phyloP scores from a whole-genome alignment of 2,329 filamentous ascomycete species.

The Fusarium redolens region DNA sequence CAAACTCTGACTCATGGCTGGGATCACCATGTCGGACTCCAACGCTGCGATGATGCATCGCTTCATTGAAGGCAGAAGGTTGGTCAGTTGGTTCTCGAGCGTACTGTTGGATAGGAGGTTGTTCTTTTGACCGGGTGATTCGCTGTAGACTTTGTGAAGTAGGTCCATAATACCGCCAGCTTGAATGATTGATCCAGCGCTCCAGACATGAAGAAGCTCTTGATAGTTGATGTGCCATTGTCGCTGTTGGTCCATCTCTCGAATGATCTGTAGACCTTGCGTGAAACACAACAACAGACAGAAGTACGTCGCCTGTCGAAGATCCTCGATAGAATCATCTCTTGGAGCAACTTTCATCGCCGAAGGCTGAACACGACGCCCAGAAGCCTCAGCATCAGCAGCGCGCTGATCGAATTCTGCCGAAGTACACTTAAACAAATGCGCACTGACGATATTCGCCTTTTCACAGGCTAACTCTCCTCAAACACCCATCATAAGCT shows the following conservation, averaged over 20 bases:
- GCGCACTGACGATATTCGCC: constrained; percentile 2
- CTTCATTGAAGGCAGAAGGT: not conserved
- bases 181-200: not conserved
- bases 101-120: not conserved
- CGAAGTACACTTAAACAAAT: not conserved
- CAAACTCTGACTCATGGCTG: not conserved
- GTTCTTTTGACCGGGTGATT: not conserved
- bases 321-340: not conserved
- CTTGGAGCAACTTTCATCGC: not conserved
- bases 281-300: not conserved
- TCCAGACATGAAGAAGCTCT: not conserved
- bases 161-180: not conserved
- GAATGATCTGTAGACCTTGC: not conserved
- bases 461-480: too few relatives aligned
- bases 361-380: not conserved
- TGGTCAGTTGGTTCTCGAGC: not conserved
- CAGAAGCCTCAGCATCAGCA: not conserved
- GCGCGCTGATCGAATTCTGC: not conserved
- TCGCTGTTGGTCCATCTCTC: not conserved
- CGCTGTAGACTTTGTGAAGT: not conserved
- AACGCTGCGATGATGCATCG: not conserved
- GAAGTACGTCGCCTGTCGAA: not conserved
- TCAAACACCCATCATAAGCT: too few relatives aligned
- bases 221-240: not conserved
- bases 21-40: not conserved